A percentile compares a stretch with the other conserved stretches of the same genome.
phyloP scores from a whole-genome alignment of 2,329 filamentous ascomycete species.

The Phyllosticta capitalensis region DNA sequence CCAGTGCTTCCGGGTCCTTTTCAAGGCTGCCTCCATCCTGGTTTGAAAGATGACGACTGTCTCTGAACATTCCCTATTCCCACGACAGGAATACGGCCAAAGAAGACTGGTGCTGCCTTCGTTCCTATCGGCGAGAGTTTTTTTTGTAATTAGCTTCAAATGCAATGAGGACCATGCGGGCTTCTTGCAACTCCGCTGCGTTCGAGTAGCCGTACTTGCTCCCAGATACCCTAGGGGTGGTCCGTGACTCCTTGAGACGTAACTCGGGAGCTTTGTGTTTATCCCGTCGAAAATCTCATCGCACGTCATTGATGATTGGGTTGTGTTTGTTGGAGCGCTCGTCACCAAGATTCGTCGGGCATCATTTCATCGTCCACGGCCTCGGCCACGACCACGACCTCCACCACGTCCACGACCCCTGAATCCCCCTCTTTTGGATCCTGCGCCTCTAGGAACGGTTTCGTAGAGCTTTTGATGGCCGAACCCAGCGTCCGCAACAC shows the following conservation, averaged over 20 bases:
- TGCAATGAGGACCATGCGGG: too few species aligned
- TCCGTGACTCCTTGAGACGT: too few species aligned
- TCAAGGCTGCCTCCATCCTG: conserved; percentile 21
- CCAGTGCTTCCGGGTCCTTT: conserved; percentile 22
- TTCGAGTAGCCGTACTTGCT: too few species aligned
- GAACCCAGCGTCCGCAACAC: conserved; percentile 73
- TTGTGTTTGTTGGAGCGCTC: background rate
- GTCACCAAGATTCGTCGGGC: background rate
- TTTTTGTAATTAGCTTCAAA: too few species aligned
- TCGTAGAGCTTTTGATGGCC: conserved; percentile 53
- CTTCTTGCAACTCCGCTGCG: too few species aligned
- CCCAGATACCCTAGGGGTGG: too few species aligned
- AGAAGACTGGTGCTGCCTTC: too few species aligned
- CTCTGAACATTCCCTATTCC: background rate
- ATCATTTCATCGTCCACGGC: background rate
- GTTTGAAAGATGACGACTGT: background rate
- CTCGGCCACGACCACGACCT: conserved; percentile 22
- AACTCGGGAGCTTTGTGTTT: too few species aligned
- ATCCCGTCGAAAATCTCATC: too few species aligned
- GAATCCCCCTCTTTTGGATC: conserved; percentile 20
- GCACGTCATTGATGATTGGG: background rate
- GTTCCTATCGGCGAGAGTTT: too few species aligned
- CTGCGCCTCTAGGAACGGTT: conserved; percentile 41
- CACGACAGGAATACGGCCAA: background rate
- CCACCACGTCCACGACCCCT: conserved; percentile 27